phyloP scores from a whole-genome alignment of 495 filamentous ascomycete species.

The Stereocaulon alpinum region DNA sequence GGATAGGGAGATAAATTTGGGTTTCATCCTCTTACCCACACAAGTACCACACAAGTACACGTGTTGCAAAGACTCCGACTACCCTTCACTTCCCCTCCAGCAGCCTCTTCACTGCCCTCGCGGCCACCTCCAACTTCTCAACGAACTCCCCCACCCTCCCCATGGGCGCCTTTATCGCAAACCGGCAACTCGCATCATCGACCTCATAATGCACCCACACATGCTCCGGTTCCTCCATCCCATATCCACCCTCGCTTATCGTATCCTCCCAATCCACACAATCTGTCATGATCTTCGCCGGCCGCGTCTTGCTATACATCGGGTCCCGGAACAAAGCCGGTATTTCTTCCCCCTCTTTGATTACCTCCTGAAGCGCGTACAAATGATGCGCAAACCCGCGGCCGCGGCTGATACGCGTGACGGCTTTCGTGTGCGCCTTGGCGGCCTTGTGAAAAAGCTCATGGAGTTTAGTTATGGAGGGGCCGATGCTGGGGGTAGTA shows the following conservation, averaged over 20 bases:
- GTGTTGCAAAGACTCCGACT: too few relatives aligned
- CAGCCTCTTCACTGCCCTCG: too few relatives aligned
- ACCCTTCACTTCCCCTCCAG: too few relatives aligned
- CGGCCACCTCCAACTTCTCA: too few relatives aligned
- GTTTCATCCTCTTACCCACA: too few relatives aligned
- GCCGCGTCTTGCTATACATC: neutral
- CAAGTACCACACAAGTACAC: too few relatives aligned
- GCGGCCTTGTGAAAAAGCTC: constrained; percentile 23
- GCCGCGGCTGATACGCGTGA: neutral
- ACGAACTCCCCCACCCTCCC: too few relatives aligned
- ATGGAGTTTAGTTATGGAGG: too few relatives aligned
- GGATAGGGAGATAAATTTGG: too few relatives aligned
- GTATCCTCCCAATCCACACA: neutral
- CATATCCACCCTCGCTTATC: neutral
- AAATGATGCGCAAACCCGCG: neutral
- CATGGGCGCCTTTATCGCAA: too few relatives aligned
- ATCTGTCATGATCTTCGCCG: constrained; percentile 5
- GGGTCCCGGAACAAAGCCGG: constrained; percentile 8
- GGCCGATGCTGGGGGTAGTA: too few relatives aligned
- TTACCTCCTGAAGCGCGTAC: neutral
- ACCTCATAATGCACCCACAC: constrained; percentile 4
- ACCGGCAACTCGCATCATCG: too few relatives aligned
- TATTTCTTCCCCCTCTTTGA: neutral
- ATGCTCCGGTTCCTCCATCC: neutral
- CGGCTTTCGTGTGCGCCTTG: constrained; percentile 10